These are phyloP conservation scores for Tylopilus sp. DNA, from an alignment of 768 basidiomycete species.

Conservation along the genomic window DNA sequence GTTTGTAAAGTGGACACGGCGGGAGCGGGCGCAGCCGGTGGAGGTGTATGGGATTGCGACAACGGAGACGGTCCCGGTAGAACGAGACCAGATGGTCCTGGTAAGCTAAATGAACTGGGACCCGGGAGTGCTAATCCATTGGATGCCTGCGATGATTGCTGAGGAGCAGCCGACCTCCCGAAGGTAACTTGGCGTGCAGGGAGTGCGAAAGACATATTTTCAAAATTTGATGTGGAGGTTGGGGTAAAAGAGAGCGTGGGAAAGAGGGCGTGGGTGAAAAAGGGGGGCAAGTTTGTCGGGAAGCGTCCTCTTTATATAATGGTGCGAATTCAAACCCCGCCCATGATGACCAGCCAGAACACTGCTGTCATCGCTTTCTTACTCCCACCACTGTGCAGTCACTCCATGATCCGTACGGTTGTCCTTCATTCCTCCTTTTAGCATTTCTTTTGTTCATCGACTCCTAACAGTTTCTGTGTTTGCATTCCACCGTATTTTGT, in stretches of 20 bases:
- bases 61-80: slow-evolving; percentile 56
- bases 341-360: slow-evolving; percentile 19
- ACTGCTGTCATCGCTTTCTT: slow-evolving; percentile 11
- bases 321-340: slow-evolving; percentile 28
- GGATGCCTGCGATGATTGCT: slow-evolving; percentile 37
- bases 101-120: slow-evolving; percentile 42
- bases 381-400: slow-evolving; percentile 24
- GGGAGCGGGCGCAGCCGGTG: slow-evolving; percentile 19
- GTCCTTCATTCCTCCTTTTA: background rate
- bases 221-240: slow-evolving; percentile 19
- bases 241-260: slow-evolving; percentile 24
- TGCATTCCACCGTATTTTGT: background rate
- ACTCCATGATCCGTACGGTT: slow-evolving; percentile 11
- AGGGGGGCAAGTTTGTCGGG: slow-evolving; percentile 12
- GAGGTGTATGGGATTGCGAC: slow-evolving; percentile 38
- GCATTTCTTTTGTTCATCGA: background rate
- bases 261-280: slow-evolving; percentile 28
- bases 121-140: slow-evolving; percentile 59
- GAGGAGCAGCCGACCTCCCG: slow-evolving; percentile 56
- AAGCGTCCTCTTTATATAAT: slow-evolving; percentile 27
- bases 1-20: slow-evolving; percentile 16
- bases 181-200: slow-evolving; percentile 79
- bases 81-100: slow-evolving; percentile 42
- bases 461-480: background rate
- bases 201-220: slow-evolving; percentile 56